Percentiles rank a stretch among this genome's conserved stretches.
phyloP scores from a whole-genome alignment of 441 rosid genomes.

The Pelargonium myrrhifolium region DNA sequence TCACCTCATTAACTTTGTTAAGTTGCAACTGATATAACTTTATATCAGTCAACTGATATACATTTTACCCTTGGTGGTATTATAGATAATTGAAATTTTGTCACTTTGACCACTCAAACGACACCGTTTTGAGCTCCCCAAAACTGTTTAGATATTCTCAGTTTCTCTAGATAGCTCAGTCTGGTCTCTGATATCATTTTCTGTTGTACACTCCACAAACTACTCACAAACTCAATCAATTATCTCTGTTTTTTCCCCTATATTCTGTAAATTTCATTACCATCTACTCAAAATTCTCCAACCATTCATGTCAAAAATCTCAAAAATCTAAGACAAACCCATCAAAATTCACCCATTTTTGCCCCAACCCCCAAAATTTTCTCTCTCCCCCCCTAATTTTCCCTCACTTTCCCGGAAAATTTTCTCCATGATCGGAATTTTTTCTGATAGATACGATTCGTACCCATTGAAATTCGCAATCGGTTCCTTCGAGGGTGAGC shows the following conservation, averaged over 20 bases:
- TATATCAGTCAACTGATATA: too few species aligned
- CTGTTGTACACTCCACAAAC: background rate
- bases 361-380: slow-evolving; percentile 6
- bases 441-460: background rate
- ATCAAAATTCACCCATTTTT: slow-evolving; percentile 19
- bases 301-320: slow-evolving; percentile 10
- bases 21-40: too few species aligned
- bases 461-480: background rate
- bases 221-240: too few species aligned
- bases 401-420: slow-evolving; percentile 12
- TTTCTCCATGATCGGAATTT: slow-evolving; percentile 1
- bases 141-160: too few species aligned
- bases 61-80: too few species aligned
- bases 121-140: too few species aligned
- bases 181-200: background rate
- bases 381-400: background rate
- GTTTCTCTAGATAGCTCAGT: too few species aligned
- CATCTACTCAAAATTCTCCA: slow-evolving; percentile 4
- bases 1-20: too few species aligned
- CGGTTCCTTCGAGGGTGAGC: background rate
- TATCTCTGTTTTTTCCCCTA: background rate
- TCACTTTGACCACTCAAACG: too few species aligned
- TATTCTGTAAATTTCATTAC: slow-evolving; percentile 3
- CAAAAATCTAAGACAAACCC: slow-evolving; percentile 21
- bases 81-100: too few species aligned